Conservation (phyloP, 108 stramenopile species). For the Cyclotella sp. region DNA sequence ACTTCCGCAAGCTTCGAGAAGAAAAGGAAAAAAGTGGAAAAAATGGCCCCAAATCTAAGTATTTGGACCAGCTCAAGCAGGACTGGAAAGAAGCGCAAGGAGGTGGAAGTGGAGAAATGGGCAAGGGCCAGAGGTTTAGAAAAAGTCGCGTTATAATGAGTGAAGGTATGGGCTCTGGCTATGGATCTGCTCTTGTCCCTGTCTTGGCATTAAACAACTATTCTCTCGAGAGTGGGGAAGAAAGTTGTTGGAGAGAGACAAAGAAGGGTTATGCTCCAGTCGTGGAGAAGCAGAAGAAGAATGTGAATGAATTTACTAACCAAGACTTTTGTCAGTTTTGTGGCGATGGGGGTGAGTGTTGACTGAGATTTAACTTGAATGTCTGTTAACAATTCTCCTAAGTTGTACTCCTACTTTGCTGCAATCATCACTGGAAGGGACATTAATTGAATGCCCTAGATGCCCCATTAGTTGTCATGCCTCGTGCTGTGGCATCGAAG, state of each 20-base stretch:
- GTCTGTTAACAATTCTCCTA: no score
- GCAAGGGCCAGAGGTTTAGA: slow-evolving; percentile 54
- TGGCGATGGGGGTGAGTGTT: slow-evolving; percentile 73
- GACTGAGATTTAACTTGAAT: not conserved
- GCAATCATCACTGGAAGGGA: not conserved
- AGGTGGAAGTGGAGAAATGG: slow-evolving; percentile 40
- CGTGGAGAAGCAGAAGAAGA: slow-evolving; percentile 40
- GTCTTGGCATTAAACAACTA: slow-evolving; percentile 74
- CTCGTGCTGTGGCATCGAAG: slow-evolving; percentile 51
- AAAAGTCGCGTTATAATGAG: slow-evolving; percentile 62
- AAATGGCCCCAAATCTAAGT: slow-evolving; percentile 42
- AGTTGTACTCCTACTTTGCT: not conserved
- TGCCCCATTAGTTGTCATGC: slow-evolving; percentile 68
- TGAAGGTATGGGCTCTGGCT: slow-evolving; percentile 60
- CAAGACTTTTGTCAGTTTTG: slow-evolving; percentile 73
- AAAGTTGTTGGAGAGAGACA: slow-evolving; percentile 69
- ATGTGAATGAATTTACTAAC: slow-evolving; percentile 27
- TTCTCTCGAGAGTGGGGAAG: slow-evolving; percentile 62
- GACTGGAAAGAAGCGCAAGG: slow-evolving; percentile 42
- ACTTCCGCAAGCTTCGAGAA: slow-evolving; percentile 63
- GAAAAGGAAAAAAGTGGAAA: slow-evolving; percentile 47
- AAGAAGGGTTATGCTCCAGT: slow-evolving; percentile 20
- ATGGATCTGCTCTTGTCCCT: slow-evolving; percentile 56
- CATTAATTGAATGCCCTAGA: slow-evolving; percentile 66
- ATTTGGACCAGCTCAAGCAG: slow-evolving; percentile 41